Percentiles rank a stretch among this genome's conserved stretches.
phyloP scores from a whole-genome alignment of 495 filamentous ascomycete species.

The Viridothelium virens region DNA sequence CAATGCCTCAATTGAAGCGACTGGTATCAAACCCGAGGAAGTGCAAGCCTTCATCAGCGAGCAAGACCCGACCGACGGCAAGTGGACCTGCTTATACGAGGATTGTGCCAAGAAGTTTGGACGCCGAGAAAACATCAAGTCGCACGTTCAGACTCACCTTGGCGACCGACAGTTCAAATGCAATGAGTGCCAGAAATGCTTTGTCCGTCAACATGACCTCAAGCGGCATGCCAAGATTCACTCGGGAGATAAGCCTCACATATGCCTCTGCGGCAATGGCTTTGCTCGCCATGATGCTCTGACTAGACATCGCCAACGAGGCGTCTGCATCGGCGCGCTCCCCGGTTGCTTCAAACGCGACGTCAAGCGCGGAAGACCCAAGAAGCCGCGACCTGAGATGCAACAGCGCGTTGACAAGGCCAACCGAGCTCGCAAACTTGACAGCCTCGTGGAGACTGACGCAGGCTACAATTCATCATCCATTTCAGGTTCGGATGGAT shows the following conservation, averaged over 20 bases:
- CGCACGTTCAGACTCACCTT: constrained; percentile 94
- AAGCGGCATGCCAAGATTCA: constrained; percentile 97
- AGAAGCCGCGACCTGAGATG: constrained; percentile 34
- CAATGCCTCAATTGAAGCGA: constrained; percentile 45
- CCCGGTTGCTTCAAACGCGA: constrained; percentile 28
- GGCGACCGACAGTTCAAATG: constrained; percentile 91
- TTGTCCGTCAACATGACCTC: constrained; percentile 92
- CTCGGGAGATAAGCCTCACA: constrained; percentile 83
- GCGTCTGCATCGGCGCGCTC: constrained; percentile 89
- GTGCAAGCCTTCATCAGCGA: constrained; percentile 78
- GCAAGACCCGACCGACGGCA: constrained; percentile 62
- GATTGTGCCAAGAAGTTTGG: constrained; percentile 77
- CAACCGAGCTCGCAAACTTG: constrained; percentile 21
- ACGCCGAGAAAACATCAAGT: constrained; percentile 94
- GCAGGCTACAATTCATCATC: not conserved
- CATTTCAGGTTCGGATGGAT: not conserved
- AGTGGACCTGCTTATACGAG: constrained; percentile 79
- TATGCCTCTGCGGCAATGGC: constrained; percentile 79
- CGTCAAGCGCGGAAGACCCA: constrained; percentile 37
- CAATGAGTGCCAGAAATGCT: constrained; percentile 81
- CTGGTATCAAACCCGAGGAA: constrained; percentile 78
- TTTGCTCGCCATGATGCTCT: constrained; percentile 93
- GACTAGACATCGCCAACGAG: constrained; percentile 85
- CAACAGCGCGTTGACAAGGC: constrained; percentile 33
- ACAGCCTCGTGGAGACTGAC: not conserved